phyloP scores from a whole-genome alignment of 2,329 filamentous ascomycete genomes.

The Calonectria multiphialidica region DNA sequence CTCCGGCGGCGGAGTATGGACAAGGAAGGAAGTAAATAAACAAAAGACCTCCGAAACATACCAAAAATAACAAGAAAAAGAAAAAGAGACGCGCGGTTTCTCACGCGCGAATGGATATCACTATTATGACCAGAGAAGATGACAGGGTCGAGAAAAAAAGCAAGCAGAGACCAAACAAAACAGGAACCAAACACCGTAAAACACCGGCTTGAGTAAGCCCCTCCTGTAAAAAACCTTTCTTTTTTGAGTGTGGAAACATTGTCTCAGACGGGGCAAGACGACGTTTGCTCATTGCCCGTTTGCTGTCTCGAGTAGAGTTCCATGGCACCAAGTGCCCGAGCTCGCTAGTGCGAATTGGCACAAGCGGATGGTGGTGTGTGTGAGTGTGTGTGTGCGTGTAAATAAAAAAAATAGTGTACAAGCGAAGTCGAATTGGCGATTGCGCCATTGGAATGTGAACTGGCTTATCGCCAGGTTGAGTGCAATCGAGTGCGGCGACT shows the following conservation, averaged over 20 bases:
- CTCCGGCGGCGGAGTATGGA: not conserved
- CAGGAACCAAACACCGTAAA: slow-evolving; percentile 33
- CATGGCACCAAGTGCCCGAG: not conserved
- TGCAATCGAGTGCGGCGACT: slow-evolving; percentile 62
- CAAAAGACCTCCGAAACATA: not conserved
- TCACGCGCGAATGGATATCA: slow-evolving; percentile 38
- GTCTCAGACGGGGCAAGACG: not conserved
- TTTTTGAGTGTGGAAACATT: slow-evolving; percentile 24
- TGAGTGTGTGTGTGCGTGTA: not conserved
- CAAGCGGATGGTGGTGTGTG: slow-evolving; percentile 3
- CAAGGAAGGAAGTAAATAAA: slow-evolving; percentile 1
- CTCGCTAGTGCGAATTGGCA: not conserved
- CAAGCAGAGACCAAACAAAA: slow-evolving; percentile 19
- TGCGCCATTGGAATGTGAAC: not conserved
- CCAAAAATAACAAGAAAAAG: slow-evolving; percentile 24
- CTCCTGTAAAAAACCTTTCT: slow-evolving; percentile 34
- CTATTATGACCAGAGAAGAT: slow-evolving; percentile 32
- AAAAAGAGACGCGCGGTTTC: slow-evolving; percentile 28
- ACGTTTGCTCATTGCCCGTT: not conserved
- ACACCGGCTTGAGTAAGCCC: slow-evolving; percentile 33
- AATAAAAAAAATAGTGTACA: slow-evolving; percentile 28
- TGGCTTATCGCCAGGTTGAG: slow-evolving; percentile 64
- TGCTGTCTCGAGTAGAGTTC: slow-evolving; percentile 10
- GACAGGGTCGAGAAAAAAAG: not conserved
- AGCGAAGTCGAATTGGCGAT: slow-evolving; percentile 19